Conservation (phyloP, 2,329 filamentous ascomycete species). For the Sphaerostilbella broomeana region DNA sequence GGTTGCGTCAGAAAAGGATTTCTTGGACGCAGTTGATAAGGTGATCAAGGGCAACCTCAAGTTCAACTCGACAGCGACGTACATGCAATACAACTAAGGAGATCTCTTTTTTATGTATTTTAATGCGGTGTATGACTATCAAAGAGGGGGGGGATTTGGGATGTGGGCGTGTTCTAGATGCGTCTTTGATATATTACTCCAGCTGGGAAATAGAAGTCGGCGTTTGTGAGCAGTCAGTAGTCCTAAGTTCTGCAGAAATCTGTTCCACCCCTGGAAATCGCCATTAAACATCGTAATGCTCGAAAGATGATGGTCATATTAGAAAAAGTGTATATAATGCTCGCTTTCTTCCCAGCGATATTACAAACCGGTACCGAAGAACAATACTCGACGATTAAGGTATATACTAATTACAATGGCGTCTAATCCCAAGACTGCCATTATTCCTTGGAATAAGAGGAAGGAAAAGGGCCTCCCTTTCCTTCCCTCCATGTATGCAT, state of each 20-base stretch:
- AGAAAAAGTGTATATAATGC: background rate
- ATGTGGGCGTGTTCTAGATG: constrained; percentile 19
- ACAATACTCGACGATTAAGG: constrained; percentile 3
- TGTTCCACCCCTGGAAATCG: too few species aligned
- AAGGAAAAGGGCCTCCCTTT: too few species aligned
- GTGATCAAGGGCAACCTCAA: constrained; percentile 99
- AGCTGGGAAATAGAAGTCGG: constrained; percentile 12
- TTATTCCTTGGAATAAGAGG: too few species aligned
- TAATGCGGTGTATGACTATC: constrained; percentile 30
- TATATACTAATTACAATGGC: background rate
- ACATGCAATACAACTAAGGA: constrained; percentile 95
- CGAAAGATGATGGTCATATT: background rate
- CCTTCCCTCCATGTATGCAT: too few species aligned
- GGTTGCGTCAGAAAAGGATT: constrained; percentile 98
- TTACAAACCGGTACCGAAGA: background rate
- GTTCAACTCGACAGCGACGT: constrained; percentile 97
- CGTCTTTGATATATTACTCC: constrained; percentile 17
- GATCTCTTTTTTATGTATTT: constrained; percentile 19
- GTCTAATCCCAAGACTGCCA: background rate
- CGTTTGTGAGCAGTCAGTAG: constrained; percentile 8
- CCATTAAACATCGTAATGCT: background rate
- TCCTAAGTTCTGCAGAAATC: background rate
- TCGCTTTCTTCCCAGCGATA: background rate
- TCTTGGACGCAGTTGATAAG: constrained; percentile 96
- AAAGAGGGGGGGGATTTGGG: constrained; percentile 17